These are phyloP conservation scores for Aspergillus panamensis DNA, from an alignment of 495 filamentous ascomycete species.

Conservation along the genomic window DNA sequence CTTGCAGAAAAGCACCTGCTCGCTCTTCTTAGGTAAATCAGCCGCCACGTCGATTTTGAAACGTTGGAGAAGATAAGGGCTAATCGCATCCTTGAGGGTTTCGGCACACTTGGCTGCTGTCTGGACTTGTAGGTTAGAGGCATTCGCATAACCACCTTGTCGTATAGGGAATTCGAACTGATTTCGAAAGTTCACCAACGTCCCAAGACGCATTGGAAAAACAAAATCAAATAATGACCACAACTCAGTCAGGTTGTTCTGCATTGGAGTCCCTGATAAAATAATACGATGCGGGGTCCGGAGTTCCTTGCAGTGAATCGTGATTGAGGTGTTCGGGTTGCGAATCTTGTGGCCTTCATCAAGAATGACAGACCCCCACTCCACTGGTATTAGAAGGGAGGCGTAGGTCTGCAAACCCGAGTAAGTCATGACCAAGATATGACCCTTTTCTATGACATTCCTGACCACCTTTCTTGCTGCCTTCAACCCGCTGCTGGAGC, in stretches of 20 bases:
- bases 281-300: conserved; percentile 86
- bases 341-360: conserved; percentile 98
- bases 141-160: conserved; percentile 88
- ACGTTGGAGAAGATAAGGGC: conserved; percentile 87
- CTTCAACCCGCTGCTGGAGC: conserved; percentile 52
- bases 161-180: conserved; percentile 92
- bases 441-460: conserved; percentile 78
- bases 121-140: conserved; percentile 85
- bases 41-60: conserved; percentile 91
- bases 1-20: conserved; percentile 93
- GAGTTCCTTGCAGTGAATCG: conserved; percentile 88
- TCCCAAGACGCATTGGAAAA: conserved; percentile 91
- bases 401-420: conserved; percentile 86
- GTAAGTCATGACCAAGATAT: conserved; percentile 93
- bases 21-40: conserved; percentile 90
- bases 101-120: conserved; percentile 88
- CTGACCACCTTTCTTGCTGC: conserved; percentile 75
- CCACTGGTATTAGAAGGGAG: conserved; percentile 67
- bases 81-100: conserved; percentile 85
- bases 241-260: conserved; percentile 93
- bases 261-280: conserved; percentile 93
- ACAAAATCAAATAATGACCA: conserved; percentile 98
- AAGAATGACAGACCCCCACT: conserved; percentile 91
- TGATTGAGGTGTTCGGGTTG: conserved; percentile 89
- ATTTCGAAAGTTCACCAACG: conserved; percentile 79